Base-by-base conservation (phyloP, 208 protist species). In the Angomonas ambiguus region DNA sequence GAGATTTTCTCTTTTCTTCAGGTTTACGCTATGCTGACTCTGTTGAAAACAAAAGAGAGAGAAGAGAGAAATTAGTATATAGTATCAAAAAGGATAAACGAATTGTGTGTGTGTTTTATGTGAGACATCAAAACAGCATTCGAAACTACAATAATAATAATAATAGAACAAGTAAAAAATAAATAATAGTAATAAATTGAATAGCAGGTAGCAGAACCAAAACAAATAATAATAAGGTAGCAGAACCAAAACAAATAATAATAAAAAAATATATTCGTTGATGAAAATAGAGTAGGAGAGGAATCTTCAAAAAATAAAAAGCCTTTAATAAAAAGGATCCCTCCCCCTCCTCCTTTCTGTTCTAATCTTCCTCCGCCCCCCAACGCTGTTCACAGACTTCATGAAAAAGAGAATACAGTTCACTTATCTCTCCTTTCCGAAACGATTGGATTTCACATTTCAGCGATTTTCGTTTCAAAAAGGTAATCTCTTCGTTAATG, bases 371-470 rank as follows among this genome's bases (percentile, higher is more conserved):
- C n/a, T n/a, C n/a, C n/a, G n/a, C n/a, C n/a, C n/a, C n/a, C n/a
- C n/a, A n/a, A n/a, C n/a, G n/a, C n/a, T n/a, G n/a, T n/a, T n/a
- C n/a, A n/a, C n/a, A n/a, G n/a, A n/a, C n/a, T n/a, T n/a, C n/a
- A n/a, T n/a, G n/a, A n/a, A 68, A 30, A 16, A 25, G n/a, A 8
- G 18, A 24, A 22, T 20, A 71, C 34, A 56, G n/a, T 6, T 20
- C n/a, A 5, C n/a, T 27, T 8, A 25, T 20, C 6, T 56, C 49
- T 5, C 49, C 38, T n/a, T 45, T 45, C 38, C 16, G 6, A 56
- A 24, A 56, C 49, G 49, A 56, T 56, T 56, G 49, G 18, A 56
- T 56, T 20, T 88, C 76, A 42, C 82, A 90, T 76, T 94, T 94
- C 13, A 85, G 27, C n/a, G 58, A 60, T 2, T 71, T 45, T 51